These are phyloP conservation scores for Arctium minus DNA, from an alignment of 129 eudicot species.

Conservation along the genomic window DNA sequence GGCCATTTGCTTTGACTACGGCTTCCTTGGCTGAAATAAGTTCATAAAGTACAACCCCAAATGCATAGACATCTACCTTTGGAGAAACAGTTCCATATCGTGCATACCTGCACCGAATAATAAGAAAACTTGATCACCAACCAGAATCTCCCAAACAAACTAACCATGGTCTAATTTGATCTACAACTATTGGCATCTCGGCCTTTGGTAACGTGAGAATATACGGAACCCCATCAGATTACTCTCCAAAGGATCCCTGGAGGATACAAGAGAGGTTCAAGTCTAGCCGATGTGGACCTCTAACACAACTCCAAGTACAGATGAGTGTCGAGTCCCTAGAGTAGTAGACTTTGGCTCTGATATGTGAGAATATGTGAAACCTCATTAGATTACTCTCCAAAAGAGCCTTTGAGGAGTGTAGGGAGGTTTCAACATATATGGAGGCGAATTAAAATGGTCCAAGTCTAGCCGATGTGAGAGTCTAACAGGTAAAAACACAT, in stretches of 20 bases:
- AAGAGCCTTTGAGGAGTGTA: not conserved
- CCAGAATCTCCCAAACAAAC: not conserved
- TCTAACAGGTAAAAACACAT: not conserved
- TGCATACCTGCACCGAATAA: slow-evolving; percentile 61
- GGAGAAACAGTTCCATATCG: slow-evolving; percentile 77
- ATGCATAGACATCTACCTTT: slow-evolving; percentile 91
- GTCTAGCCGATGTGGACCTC: no score
- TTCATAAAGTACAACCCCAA: slow-evolving; percentile 93
- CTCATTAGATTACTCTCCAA: not conserved
- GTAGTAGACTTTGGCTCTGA: not conserved
- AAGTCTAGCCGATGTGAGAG: not conserved
- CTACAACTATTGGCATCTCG: no score
- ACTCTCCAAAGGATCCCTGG: no score
- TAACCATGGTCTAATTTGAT: no score
- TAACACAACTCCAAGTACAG: no score
- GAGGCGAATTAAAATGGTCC: not conserved
- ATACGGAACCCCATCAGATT: no score
- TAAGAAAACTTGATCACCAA: not conserved
- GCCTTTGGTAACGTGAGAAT: no score
- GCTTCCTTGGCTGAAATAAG: slow-evolving; percentile 95
- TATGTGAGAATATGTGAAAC: not conserved
- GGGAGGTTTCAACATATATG: not conserved
- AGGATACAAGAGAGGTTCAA: no score
- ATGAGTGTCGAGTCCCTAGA: no score
- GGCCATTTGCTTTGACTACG: slow-evolving; percentile 55